phyloP scores from a whole-genome alignment of 768 basidiomycete genomes.

The Fomitopsis pulvina region DNA sequence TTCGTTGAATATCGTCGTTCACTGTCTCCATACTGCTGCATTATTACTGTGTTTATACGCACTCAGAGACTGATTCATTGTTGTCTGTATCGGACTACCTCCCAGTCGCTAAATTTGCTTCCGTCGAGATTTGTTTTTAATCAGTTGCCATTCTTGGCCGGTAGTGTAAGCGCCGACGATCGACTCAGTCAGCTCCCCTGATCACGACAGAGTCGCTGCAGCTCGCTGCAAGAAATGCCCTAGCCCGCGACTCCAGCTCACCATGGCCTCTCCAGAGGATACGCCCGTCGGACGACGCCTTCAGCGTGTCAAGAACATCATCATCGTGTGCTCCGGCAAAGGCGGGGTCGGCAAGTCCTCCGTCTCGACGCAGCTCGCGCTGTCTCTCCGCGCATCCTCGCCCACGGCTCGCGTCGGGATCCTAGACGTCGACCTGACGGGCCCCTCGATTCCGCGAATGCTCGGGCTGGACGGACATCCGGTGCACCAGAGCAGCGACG shows the following conservation, averaged over 20 bases:
- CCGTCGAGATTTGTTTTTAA: neutral
- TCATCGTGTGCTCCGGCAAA: slow-evolving; percentile 93
- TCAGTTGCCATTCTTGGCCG: neutral
- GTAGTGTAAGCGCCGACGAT: neutral
- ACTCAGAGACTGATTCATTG: no score
- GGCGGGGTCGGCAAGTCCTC: slow-evolving; percentile 99
- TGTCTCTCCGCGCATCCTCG: slow-evolving; percentile 70
- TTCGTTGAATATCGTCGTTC: no score
- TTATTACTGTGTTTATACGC: no score
- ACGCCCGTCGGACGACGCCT: slow-evolving; percentile 71
- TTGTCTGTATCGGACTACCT: no score
- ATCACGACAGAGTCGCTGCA: neutral
- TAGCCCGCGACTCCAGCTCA: neutral
- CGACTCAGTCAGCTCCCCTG: neutral
- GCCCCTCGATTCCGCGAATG: slow-evolving; percentile 94
- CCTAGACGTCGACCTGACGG: slow-evolving; percentile 90
- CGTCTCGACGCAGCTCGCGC: slow-evolving; percentile 84
- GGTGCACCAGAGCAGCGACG: slow-evolving; percentile 90
- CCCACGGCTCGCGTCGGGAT: slow-evolving; percentile 75
- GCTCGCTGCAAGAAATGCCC: no score
- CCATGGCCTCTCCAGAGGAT: slow-evolving; percentile 23
- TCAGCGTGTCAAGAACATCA: slow-evolving; percentile 69
- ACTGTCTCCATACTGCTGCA: no score
- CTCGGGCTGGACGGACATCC: slow-evolving; percentile 81
- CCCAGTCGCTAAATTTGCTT: no score